Evolutionary conservation across 1,139 yeast species (phyloP).

Genomic region (Arxiozyma bovina): DNA sequence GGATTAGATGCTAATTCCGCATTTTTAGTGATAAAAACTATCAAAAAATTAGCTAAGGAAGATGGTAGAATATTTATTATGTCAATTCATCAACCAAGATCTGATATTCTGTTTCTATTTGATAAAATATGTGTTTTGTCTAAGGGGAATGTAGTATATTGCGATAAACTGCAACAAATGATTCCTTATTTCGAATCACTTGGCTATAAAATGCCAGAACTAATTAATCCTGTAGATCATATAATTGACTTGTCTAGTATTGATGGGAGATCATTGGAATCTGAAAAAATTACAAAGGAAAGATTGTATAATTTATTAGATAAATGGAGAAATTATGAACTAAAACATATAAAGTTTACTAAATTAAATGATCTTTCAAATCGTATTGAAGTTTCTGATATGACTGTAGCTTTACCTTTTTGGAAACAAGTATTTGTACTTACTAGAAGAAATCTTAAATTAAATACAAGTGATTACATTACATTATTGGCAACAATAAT

Average conservation of each 20-base stretch:
- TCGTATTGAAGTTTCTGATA: conserved; percentile 14
- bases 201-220: conserved; percentile 40
- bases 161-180: conserved; percentile 43
- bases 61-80: conserved; percentile 64
- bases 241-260: conserved; percentile 64
- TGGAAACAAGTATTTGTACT: conserved; percentile 47
- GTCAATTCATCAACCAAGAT: conserved; percentile 79
- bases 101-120: conserved; percentile 61
- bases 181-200: conserved; percentile 44
- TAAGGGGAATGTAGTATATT: conserved; percentile 52
- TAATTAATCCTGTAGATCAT: conserved; percentile 53
- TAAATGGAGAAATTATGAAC: conserved; percentile 39
- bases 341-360: conserved; percentile 13
- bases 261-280: conserved; percentile 44
- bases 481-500: conserved; percentile 47
- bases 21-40: conserved; percentile 50
- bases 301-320: conserved; percentile 41
- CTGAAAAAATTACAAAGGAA: conserved; percentile 30
- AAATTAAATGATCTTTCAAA: conserved; percentile 7
- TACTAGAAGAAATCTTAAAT: conserved; percentile 45
- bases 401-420: conserved; percentile 33
- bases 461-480: conserved; percentile 52
- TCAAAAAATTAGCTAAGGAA: conserved; percentile 47
- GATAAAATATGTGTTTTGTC: conserved; percentile 68
- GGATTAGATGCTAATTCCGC: conserved; percentile 81